These are phyloP conservation scores for Fusarium phyllophilum DNA, from an alignment of 2,329 filamentous ascomycete genomes.

Conservation along the genomic window DNA sequence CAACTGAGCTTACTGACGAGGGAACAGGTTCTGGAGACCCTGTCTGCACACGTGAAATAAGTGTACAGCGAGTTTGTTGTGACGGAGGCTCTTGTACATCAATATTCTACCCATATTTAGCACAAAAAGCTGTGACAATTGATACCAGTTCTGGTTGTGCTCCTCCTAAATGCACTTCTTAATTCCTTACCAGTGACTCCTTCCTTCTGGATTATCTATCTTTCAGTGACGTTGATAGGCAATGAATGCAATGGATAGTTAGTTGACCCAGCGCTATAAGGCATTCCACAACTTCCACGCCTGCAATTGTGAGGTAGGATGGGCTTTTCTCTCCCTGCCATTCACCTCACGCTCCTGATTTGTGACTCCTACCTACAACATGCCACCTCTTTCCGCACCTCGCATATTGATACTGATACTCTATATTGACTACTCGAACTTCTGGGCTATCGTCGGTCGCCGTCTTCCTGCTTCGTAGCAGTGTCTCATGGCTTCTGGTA, in stretches of 20 bases:
- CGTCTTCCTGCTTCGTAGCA: constrained; percentile 24
- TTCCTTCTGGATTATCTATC: constrained; percentile 7
- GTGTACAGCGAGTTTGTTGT: constrained; percentile 61
- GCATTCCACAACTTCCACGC: constrained; percentile 11
- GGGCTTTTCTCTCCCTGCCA: constrained; percentile 4
- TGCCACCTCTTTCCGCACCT: constrained; percentile 10
- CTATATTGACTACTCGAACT: constrained; percentile 16
- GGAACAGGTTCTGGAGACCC: constrained; percentile 79
- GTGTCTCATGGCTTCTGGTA: constrained; percentile 11
- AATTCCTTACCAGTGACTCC: constrained; percentile 14
- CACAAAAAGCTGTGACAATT: constrained; percentile 50
- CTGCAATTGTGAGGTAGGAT: neutral
- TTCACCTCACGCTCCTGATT: neutral
- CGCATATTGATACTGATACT: constrained; percentile 17
- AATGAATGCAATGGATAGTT: constrained; percentile 6
- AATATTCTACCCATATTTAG: constrained; percentile 50
- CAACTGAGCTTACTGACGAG: constrained; percentile 50
- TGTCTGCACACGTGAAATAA: constrained; percentile 85
- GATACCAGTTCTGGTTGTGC: constrained; percentile 49
- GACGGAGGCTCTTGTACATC: constrained; percentile 56
- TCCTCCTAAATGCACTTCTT: constrained; percentile 23
- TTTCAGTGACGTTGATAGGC: constrained; percentile 11
- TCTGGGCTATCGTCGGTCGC: neutral
- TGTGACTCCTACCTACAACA: constrained; percentile 8
- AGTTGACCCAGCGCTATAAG: constrained; percentile 1